phyloP scores from a whole-genome alignment of 2,329 filamentous ascomycete genomes.

The Pseudogymnoascus sp. region DNA sequence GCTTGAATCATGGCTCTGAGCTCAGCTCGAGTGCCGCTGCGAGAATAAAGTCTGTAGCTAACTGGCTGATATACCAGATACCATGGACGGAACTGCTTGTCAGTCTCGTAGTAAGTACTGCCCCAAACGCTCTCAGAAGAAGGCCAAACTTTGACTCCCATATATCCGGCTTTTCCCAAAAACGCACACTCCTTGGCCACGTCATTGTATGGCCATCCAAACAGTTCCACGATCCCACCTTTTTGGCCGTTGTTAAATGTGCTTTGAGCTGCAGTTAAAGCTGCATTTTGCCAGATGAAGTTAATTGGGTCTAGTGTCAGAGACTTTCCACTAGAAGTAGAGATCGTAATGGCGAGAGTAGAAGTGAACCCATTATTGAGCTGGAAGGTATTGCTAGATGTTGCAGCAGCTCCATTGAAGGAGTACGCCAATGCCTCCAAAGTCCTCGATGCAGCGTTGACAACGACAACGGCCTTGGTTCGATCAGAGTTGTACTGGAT shows the following conservation, averaged over 20 bases:
- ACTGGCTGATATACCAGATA: conserved; percentile 26
- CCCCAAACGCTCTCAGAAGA: conserved; percentile 25
- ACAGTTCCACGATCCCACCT: conserved; percentile 25
- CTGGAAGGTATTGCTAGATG: conserved; percentile 20
- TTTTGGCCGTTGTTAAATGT: conserved; percentile 23
- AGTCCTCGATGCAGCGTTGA: conserved; percentile 25
- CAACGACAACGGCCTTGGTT: conserved; percentile 20
- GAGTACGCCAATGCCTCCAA: conserved; percentile 20
- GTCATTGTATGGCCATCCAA: conserved; percentile 27
- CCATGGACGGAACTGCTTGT: conserved; percentile 26
- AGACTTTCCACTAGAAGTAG: conserved; percentile 19
- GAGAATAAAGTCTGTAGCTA: conserved; percentile 24
- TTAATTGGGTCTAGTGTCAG: conserved; percentile 23
- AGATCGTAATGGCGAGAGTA: conserved; percentile 20
- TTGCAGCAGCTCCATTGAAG: conserved; percentile 8
- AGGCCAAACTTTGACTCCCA: conserved; percentile 28
- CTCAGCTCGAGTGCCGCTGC: conserved; percentile 23
- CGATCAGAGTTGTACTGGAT: conserved; percentile 25
- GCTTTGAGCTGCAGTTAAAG: conserved; percentile 21
- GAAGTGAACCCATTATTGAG: conserved; percentile 16
- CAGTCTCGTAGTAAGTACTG: conserved; percentile 23
- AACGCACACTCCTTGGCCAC: conserved; percentile 25
- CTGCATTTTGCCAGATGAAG: conserved; percentile 23
- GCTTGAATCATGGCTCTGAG: conserved; percentile 16
- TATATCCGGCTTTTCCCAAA: conserved; percentile 25